Evolutionary conservation across 2,329 filamentous ascomycete genomes (phyloP), one percentile per base, ranked within the genome.

Genomic region (Phoma sp.): DNA sequence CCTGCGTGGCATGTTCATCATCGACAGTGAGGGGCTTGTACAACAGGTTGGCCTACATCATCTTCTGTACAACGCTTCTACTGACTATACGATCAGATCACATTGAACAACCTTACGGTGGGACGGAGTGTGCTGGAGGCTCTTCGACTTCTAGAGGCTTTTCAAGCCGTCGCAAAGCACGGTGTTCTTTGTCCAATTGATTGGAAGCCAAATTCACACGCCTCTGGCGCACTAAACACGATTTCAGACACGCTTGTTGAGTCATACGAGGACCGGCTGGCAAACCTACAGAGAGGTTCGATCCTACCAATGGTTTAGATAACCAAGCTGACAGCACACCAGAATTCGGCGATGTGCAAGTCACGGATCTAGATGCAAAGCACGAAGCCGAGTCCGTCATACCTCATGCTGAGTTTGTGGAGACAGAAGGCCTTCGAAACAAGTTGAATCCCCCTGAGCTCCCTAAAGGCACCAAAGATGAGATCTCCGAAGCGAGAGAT

Each of bases 121-220:
- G 69, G 68, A 11, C 62, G 68, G 14, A 68, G 63, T 38, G 67
- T 72, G 6, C 51, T 69, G 7, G 68, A 71, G 62, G 65, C 65
- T 5, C 53, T 69, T 1, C 68, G 68, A 39, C 58, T 72, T 9
- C 59, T 69, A 4, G 65, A 71, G 55, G 69, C 67, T 9, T 69
- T 70, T 39, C 65, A 70, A 48, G 68, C 66, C 23, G 68, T 68
- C 9, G 65, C 64, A 4, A 68, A 66, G 54, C 66, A 69, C 40
- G 68, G 68, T 8, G 65, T 69, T 7, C 58, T 68, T 8, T 71
- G 69, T 36, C 67, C 69, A n/a, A 55, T 68, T 10, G 64, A 69
- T 47, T 71, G 69, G 69, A 67, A 65, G 44, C 65, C 66, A 1
- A 48, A 32, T n/a, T 46, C 52, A 13, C 53, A 60, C 25, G 48